Conservation (phyloP, 108 stramenopile genomes). For the Pseudonitzschia multiseries region DNA sequence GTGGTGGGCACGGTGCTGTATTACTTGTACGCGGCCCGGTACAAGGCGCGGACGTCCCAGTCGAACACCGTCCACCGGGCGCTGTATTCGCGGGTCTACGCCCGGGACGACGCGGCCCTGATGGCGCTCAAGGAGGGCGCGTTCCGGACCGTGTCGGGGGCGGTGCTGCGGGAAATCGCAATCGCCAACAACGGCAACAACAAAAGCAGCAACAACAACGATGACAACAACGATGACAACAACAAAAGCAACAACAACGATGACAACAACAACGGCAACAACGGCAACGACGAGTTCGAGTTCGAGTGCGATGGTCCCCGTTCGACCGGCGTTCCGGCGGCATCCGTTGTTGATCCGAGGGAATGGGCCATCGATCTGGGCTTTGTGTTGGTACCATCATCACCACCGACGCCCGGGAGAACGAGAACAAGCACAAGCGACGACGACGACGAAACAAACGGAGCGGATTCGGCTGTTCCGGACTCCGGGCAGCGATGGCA, state of each 20-base stretch:
- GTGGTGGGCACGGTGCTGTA: slow-evolving; percentile 42
- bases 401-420: not conserved
- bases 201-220: no score
- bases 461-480: no score
- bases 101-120: slow-evolving; percentile 24
- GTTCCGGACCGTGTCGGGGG: not conserved
- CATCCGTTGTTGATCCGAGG: not conserved
- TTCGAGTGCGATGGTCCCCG: no score
- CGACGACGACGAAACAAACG: not conserved
- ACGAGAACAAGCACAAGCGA: no score
- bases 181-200: not conserved
- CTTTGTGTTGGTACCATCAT: no score
- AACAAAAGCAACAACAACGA: no score
- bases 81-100: slow-evolving; percentile 11
- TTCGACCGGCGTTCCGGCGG: no score
- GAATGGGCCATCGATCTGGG: slow-evolving; percentile 7
- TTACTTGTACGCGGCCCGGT: slow-evolving; percentile 34
- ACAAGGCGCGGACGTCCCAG: slow-evolving; percentile 22
- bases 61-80: slow-evolving; percentile 24
- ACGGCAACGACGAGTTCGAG: no score
- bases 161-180: not conserved
- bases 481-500: no score
- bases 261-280: no score
- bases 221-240: no score
- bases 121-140: slow-evolving; percentile 20